phyloP scores from a whole-genome alignment of 805 yeast species.

The Saccharomycopsis fodiens region DNA sequence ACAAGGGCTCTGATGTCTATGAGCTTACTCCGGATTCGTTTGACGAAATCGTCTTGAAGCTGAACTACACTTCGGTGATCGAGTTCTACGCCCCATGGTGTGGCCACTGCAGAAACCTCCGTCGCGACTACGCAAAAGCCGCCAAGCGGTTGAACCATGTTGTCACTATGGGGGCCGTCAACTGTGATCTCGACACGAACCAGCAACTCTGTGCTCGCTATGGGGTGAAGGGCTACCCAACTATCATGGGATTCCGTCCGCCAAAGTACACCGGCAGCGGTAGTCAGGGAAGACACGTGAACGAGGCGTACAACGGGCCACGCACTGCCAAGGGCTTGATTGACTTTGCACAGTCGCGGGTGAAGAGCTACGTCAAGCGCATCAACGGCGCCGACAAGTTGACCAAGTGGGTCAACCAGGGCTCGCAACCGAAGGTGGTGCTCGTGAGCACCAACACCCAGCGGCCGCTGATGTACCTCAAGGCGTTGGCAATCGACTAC shows the following conservation, averaged over 20 bases:
- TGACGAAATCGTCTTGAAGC: conserved; percentile 52
- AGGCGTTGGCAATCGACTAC: conserved; percentile 65
- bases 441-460: conserved; percentile 40
- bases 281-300: conserved; percentile 26
- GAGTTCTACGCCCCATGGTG: conserved; percentile 98
- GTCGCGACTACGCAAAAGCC: conserved; percentile 55
- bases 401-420: conserved; percentile 20
- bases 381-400: conserved; percentile 32
- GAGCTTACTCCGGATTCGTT: conserved; percentile 55
- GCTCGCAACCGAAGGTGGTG: conserved; percentile 32
- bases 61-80: conserved; percentile 75
- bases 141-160: conserved; percentile 51
- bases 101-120: conserved; percentile 78
- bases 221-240: conserved; percentile 74
- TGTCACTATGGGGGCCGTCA: conserved; percentile 70
- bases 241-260: conserved; percentile 75
- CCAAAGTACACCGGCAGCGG: conserved; percentile 43
- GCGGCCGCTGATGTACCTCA: conserved; percentile 46
- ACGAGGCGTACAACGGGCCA: conserved; percentile 55
- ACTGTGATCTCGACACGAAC: conserved; percentile 70
- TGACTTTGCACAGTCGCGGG: conserved; percentile 46
- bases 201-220: conserved; percentile 61
- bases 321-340: conserved; percentile 48
- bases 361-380: conserved; percentile 60
- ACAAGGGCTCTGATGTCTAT: conserved; percentile 39